Evolutionary conservation across 2,329 filamentous ascomycete species (phyloP), one percentile per base, ranked within the genome.

Genomic region (Trichoderma arundinaceum): DNA sequence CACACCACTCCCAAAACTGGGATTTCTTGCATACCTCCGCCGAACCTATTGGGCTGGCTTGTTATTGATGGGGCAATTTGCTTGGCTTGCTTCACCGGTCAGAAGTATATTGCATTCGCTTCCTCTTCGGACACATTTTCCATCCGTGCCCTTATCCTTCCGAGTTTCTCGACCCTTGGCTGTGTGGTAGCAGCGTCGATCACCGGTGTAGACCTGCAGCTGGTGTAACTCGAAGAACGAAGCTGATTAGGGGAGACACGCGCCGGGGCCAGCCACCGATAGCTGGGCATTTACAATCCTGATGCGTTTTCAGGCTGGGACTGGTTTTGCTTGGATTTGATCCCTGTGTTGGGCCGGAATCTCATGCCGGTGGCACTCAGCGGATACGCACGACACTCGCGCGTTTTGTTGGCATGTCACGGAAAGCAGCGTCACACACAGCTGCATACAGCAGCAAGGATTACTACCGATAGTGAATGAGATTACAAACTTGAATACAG

Each of bases 201-300:
- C 70, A 72, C 67, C 70, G 69, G 71, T 71, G 70, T 68, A 67
- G 63, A 64, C 62, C 64, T 67, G 60, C 68, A 68, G 64, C 59
- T 57, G 67, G 63, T 59, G 53, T 28, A n/a, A 39, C 53, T 44
- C 19, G 44, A 35, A 38, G 10, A 38, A 38, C 7, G 10, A 38
- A 38, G 35, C 35, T 10, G 7, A 38, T 38, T 7, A 38, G n/a
- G 28, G 33, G 52, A 5, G 35, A 12, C 2, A 7, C 1, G 5
- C 7, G 10, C 10, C 22, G 35, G 12, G 38, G 41, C 17, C 35
- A 54, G 35, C 17, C 35, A 22, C 52, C 17, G 35, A 39, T 41
- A 54, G 33, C 32, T 32, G 49, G 48, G 15, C 4, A 15, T 51
- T 8, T 51, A n/a, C 33, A 33, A 32, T 53, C 10, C 32, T 38